phyloP scores from a whole-genome alignment of 2,329 filamentous ascomycete genomes.

The Cytospora leucostoma region DNA sequence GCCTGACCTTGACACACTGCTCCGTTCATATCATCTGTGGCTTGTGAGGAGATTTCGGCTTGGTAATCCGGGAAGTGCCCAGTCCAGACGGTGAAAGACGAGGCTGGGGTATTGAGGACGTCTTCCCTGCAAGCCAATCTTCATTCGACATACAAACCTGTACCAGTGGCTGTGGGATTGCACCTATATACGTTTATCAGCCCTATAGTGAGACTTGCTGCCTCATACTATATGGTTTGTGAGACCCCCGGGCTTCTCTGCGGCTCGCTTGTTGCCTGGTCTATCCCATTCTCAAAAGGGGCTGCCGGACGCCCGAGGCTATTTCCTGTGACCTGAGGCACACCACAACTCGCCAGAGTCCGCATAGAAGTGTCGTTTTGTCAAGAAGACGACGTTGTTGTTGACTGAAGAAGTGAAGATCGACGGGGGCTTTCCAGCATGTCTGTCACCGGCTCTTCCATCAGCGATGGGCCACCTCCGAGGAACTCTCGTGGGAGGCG shows the following conservation, averaged over 20 bases:
- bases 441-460: slow-evolving; percentile 14
- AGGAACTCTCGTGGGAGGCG: neutral
- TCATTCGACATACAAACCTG: neutral
- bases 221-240: slow-evolving; percentile 8
- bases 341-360: neutral
- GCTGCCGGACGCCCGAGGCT: slow-evolving; percentile 8
- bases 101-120: slow-evolving; percentile 6
- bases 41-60: neutral
- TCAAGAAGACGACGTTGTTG: neutral
- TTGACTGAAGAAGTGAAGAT: neutral
- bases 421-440: slow-evolving; percentile 6
- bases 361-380: neutral
- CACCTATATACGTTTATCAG: neutral
- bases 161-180: neutral
- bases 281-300: neutral
- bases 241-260: neutral
- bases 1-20: neutral
- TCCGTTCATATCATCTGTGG: neutral
- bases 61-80: neutral
- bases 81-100: slow-evolving; percentile 1
- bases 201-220: slow-evolving; percentile 5
- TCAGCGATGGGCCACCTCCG: slow-evolving; percentile 4
- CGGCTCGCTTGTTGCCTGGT: slow-evolving; percentile 18
- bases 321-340: neutral
- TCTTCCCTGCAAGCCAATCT: neutral